phyloP scores from a whole-genome alignment of 805 yeast species.

The Priceomyces medius region DNA sequence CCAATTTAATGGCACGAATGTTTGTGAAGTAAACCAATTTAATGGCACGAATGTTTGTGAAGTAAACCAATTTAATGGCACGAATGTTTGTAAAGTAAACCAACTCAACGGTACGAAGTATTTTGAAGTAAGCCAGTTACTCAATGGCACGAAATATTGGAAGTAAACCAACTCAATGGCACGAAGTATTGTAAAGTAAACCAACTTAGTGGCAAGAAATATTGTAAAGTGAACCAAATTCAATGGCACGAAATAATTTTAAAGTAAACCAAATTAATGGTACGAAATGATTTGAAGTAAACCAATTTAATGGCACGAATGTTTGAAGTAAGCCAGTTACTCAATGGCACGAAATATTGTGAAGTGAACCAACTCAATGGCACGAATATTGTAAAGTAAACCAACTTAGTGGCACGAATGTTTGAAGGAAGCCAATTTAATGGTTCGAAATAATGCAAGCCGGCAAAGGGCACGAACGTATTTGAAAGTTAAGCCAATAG shows the following conservation, averaged over 20 bases:
- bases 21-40: too few species aligned
- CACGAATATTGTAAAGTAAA: neutral
- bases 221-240: conserved; percentile 5
- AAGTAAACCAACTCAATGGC: conserved; percentile 7
- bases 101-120: conserved; percentile 5
- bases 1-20: too few species aligned
- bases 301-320: conserved; percentile 1
- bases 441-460: conserved; percentile 1
- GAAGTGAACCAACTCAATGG: conserved; percentile 6
- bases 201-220: too few species aligned
- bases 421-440: neutral
- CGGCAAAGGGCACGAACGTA: conserved; percentile 6
- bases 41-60: too few species aligned
- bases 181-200: neutral
- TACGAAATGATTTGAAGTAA: neutral
- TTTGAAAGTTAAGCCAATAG: conserved; percentile 1
- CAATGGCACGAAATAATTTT: neutral
- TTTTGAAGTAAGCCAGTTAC: too few species aligned
- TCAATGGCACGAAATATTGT: neutral
- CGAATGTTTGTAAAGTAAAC: conserved; percentile 3
- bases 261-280: conserved; percentile 6
- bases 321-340: too few species aligned
- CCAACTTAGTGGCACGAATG: neutral
- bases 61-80: conserved; percentile 5
- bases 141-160: neutral